Evolutionary conservation across 768 basidiomycete genomes (phyloP), one percentile per base, ranked within the genome.

Genomic region (Dendrothele bispora): DNA sequence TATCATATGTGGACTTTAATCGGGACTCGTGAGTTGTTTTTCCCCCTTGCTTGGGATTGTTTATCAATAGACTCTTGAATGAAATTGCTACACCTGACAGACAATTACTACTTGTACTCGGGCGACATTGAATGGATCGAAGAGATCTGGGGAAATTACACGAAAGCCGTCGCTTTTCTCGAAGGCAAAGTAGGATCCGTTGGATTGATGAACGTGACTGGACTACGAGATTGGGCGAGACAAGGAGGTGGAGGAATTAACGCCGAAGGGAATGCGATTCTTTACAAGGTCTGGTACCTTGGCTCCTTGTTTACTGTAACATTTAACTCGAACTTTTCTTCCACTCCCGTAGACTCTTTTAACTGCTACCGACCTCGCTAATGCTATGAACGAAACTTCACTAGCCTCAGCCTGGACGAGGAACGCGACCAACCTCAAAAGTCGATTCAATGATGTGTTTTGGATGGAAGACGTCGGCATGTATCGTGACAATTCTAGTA

Each of bases 1-100:
- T 83, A 83, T 52, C 79, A 82, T 57, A 71, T 69, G 18, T 82
- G 80, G 80, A 82, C 80, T 15, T 64, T 83, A 21, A 77, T 83
- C 50, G 80, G 81, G n/a, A 74, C 73, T 11, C 61, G 74, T 75
- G 50, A 52, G 70, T 59, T 18, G 26, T 20, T 3, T 27, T 21
- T 34, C 18, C 28, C 2, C 11, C 4, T 39, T 27, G 21, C 22
- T 25, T n/a, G n/a, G n/a, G n/a, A n/a, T n/a, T n/a, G n/a, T n/a
- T n/a, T n/a, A n/a, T n/a, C n/a, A n/a, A n/a, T n/a, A n/a, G n/a
- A 32, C 25, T 35, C 15, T 20, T 42, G 38, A 41, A 18, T 32
- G n/a, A 40, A 14, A 12, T n/a, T 27, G 6, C 39, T 10, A 3
- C 11, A 8, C n/a, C n/a, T n/a, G n/a, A n/a, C 43, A 75, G 73